Evolutionary conservation across 2,329 filamentous ascomycete genomes (phyloP).

Genomic region (Alternaria panax): DNA sequence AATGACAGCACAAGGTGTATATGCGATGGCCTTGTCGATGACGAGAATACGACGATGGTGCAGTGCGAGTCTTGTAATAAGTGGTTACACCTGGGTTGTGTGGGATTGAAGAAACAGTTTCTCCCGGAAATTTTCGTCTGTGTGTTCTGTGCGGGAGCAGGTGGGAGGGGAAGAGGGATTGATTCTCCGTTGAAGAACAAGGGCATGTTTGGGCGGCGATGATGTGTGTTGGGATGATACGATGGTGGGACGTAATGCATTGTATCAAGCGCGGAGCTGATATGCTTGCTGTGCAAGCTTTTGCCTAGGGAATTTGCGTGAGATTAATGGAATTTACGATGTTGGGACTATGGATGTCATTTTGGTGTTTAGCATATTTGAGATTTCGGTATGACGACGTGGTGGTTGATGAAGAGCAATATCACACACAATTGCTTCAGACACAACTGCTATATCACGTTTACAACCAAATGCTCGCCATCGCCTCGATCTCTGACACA

Average conservation of each 20-base stretch:
- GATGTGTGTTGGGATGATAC: neutral
- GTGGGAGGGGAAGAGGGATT: neutral
- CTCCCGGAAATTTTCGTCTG: constrained; percentile 53
- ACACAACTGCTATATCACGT: no score
- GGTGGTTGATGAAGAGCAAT: no score
- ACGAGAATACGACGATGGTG: constrained; percentile 65
- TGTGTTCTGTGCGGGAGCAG: constrained; percentile 49
- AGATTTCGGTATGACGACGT: neutral
- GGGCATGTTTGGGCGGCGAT: neutral
- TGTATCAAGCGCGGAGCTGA: neutral
- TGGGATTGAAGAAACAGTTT: constrained; percentile 60
- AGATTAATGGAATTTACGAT: neutral
- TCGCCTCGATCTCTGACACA: no score
- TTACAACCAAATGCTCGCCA: neutral
- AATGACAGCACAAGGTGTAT: constrained; percentile 64
- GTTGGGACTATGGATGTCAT: neutral
- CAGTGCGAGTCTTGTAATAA: constrained; percentile 71
- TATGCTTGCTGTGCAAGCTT: neutral
- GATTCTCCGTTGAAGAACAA: neutral
- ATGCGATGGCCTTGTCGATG: constrained; percentile 58
- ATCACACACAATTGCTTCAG: no score
- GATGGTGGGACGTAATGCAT: neutral
- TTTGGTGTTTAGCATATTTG: neutral
- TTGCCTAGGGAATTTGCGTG: neutral
- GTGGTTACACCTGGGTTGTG: constrained; percentile 67